Base-by-base conservation (phyloP, 2,329 filamentous ascomycete genomes). In the Aureobasidium pullulans region DNA sequence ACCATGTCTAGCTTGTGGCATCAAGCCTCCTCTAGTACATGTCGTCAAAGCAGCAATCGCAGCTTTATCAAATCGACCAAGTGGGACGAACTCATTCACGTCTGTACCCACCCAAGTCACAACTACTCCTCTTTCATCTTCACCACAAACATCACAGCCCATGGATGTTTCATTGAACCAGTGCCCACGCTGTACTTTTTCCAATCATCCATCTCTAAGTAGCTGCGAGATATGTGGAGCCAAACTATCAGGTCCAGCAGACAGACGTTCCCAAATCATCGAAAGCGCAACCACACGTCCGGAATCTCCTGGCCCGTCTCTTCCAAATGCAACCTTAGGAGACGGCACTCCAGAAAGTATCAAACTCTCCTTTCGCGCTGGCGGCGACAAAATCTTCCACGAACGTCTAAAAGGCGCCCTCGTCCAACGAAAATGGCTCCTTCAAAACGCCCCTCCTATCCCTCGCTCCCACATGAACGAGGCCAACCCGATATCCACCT, bases 341-440 rank as follows among this genome's bases (percentile, higher is more conserved):
- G 79, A 79, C 59, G 76, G 79, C 3, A 86, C 90, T 53, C 81
- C 80, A 2, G 90, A 95, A 64, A 87, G 83, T 63, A 84, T 97
- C 66, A 99, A 96, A 71, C 77, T 99, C 40, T 97, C 94, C 0
- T 99, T 99, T 66, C 86, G 94, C 34, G 84, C 80, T 36, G 92
- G 93, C 2, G 94, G 94, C 0, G 93, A 92, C 62, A 93, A 91
- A 73, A 87, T 90, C 6, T 96, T 99, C 64, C 85, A 89, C 65
- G 94, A 97, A 66, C 83, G 92, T 49, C 79, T 99, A 2, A 97
- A 96, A 68, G 85, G 85, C 6, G 88, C 91, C 8, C 83, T 97
- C 73, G 86, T 91, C 1, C 94, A 99, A 72, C 84, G 94, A 13
- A 97, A 97, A 78, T 99, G 94, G 94, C 81, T 99, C 3, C 80